phyloP scores from a whole-genome alignment of 257 asterid genomes.

The Dorcoceras hygrometricum region DNA sequence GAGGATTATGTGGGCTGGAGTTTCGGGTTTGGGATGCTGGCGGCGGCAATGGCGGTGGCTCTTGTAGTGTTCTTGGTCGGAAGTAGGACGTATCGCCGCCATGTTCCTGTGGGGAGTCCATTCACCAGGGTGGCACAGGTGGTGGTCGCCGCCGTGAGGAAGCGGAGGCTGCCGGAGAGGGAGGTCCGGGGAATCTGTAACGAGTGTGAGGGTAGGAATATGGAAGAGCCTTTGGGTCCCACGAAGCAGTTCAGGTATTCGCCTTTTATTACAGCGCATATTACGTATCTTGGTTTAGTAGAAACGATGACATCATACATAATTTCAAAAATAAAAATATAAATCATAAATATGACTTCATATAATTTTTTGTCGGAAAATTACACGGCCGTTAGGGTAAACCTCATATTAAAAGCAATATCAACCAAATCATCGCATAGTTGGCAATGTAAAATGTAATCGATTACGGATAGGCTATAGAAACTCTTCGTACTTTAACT shows the following conservation, averaged over 20 bases:
- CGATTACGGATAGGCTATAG: no score
- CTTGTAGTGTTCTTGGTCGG: slow-evolving; percentile 48
- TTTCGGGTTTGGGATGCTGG: slow-evolving; percentile 51
- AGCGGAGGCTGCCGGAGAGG: slow-evolving; percentile 36
- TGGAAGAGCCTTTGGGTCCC: slow-evolving; percentile 32
- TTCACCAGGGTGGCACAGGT: slow-evolving; percentile 69
- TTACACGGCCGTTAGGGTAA: no score
- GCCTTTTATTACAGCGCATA: background rate
- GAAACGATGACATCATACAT: no score
- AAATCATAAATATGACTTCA: no score
- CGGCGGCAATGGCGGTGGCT: slow-evolving; percentile 45
- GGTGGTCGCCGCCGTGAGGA: slow-evolving; percentile 52
- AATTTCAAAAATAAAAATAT: no score
- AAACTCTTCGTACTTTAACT: no score
- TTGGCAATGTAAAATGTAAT: no score
- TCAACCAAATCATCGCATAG: no score
- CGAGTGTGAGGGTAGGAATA: slow-evolving; percentile 19
- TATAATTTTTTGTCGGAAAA: no score
- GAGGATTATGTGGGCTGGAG: slow-evolving; percentile 62
- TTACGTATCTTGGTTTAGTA: no score
- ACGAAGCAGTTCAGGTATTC: slow-evolving; percentile 44
- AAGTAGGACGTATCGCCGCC: slow-evolving; percentile 35
- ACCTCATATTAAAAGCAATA: no score
- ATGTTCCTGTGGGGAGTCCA: slow-evolving; percentile 70
- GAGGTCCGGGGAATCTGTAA: slow-evolving; percentile 25